Conservation (phyloP, 768 basidiomycete genomes). For the Tricholoma matsutake region DNA sequence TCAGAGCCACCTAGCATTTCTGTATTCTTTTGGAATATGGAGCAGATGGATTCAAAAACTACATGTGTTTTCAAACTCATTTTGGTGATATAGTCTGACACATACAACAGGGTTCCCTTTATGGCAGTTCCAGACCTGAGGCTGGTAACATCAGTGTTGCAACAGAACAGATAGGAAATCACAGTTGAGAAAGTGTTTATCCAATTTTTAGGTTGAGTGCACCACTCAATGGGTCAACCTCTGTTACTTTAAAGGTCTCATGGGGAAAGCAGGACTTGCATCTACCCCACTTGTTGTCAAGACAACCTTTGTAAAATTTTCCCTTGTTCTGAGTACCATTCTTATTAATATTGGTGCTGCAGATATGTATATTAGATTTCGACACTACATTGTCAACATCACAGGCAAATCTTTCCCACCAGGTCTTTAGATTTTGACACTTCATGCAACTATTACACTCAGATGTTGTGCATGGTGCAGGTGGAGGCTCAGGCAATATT, state of each 20-base stretch:
- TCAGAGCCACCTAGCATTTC: slow-evolving; percentile 18
- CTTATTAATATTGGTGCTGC: too few species aligned
- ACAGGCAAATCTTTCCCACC: too few species aligned
- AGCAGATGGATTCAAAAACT: slow-evolving; percentile 31
- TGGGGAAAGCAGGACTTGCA: slow-evolving; percentile 37
- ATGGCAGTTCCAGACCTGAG: slow-evolving; percentile 37
- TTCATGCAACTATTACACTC: slow-evolving; percentile 6
- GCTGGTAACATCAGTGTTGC: slow-evolving; percentile 38
- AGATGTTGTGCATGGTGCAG: slow-evolving; percentile 8
- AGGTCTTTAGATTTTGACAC: too few species aligned
- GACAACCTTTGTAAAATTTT: slow-evolving; percentile 18
- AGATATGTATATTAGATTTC: too few species aligned
- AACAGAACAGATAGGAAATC: slow-evolving; percentile 31
- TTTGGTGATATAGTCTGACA: slow-evolving; percentile 45
- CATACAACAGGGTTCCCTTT: slow-evolving; percentile 35
- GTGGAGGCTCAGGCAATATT: slow-evolving; percentile 22
- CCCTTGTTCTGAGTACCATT: slow-evolving; percentile 5
- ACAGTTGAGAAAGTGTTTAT: slow-evolving; percentile 35
- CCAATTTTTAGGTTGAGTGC: slow-evolving; percentile 28
- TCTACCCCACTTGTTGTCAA: slow-evolving; percentile 23
- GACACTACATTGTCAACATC: too few species aligned
- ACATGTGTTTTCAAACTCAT: slow-evolving; percentile 33
- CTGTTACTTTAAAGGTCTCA: slow-evolving; percentile 14
- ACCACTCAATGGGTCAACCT: slow-evolving; percentile 27
- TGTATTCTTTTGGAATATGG: slow-evolving; percentile 22